phyloP scores from a whole-genome alignment of 768 basidiomycete genomes.

The Collybia nuda region DNA sequence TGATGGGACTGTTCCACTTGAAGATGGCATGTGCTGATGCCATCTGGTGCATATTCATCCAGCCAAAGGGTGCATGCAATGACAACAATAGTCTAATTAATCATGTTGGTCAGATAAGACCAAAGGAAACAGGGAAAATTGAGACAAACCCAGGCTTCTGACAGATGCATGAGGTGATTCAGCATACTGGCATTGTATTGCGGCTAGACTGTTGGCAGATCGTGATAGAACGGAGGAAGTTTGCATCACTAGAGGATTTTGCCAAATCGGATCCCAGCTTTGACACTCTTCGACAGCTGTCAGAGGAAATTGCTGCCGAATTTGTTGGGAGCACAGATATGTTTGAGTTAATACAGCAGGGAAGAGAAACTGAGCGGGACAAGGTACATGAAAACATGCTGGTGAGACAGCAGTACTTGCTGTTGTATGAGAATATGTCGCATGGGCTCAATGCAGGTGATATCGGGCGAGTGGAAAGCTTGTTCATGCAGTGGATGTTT shows the following conservation, averaged over 20 bases:
- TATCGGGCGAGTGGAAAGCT: constrained; percentile 8
- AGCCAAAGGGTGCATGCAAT: constrained; percentile 11
- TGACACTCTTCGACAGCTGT: constrained; percentile 19
- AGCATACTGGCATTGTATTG: constrained; percentile 20
- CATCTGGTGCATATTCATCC: constrained; percentile 21
- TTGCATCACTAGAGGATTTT: constrained; percentile 19
- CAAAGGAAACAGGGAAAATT: constrained; percentile 28
- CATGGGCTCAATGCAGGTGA: constrained; percentile 18
- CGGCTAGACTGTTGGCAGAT: constrained; percentile 29
- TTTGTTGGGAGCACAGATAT: constrained; percentile 15
- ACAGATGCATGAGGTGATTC: constrained; percentile 32
- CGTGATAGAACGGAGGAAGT: constrained; percentile 4
- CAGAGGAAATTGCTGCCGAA: constrained; percentile 16
- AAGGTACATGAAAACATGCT: constrained; percentile 29
- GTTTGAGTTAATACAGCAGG: not conserved
- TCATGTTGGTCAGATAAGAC: constrained; percentile 19
- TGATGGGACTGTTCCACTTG: constrained; percentile 26
- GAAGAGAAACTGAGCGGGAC: constrained; percentile 19
- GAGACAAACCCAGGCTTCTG: constrained; percentile 29
- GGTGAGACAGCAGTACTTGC: constrained; percentile 27
- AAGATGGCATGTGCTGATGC: constrained; percentile 28
- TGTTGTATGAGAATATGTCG: constrained; percentile 37
- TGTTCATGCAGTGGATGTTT: constrained; percentile 8
- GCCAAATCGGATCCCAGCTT: constrained; percentile 25
- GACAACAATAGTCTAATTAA: constrained; percentile 17